These are phyloP conservation scores for Aureobasidium vineae DNA, from an alignment of 2,329 filamentous ascomycete genomes.

Conservation along the genomic window DNA sequence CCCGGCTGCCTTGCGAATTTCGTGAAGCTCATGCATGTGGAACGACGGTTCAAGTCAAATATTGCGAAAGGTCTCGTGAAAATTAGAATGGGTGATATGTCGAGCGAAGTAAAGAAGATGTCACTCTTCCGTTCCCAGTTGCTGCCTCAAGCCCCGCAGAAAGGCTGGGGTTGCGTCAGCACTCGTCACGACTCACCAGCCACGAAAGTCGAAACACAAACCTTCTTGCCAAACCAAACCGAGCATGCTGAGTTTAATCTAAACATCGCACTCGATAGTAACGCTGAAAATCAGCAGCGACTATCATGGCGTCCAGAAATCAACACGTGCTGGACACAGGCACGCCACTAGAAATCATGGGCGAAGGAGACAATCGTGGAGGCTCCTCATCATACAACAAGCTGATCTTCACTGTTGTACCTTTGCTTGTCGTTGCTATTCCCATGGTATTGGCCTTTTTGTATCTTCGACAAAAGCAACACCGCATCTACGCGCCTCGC, in stretches of 20 bases:
- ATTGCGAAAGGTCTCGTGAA: background rate
- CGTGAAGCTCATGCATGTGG: background rate
- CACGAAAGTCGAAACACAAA: background rate
- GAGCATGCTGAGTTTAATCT: conserved; percentile 6
- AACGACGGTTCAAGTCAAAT: too few relatives aligned
- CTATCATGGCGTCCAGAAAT: background rate
- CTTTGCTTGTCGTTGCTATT: conserved; percentile 46
- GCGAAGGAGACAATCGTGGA: conserved; percentile 21
- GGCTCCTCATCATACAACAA: conserved; percentile 19
- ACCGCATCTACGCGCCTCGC: conserved; percentile 42
- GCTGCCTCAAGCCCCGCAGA: background rate
- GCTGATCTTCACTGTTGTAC: conserved; percentile 51
- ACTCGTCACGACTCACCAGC: conserved; percentile 11
- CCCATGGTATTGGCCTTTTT: conserved; percentile 49
- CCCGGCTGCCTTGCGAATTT: background rate
- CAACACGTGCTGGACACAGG: background rate
- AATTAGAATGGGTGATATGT: background rate
- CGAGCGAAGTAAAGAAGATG: background rate
- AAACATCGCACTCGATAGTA: background rate
- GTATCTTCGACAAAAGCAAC: conserved; percentile 45
- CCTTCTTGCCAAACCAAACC: background rate
- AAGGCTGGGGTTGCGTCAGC: conserved; percentile 18
- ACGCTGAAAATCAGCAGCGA: background rate
- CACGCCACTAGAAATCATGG: background rate
- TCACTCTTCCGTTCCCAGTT: background rate